A percentile compares a stretch with the other conserved stretches of the same genome.
phyloP scores from a whole-genome alignment of 1,284 basidiomycete genomes.

The Cryptococcus sp. region DNA sequence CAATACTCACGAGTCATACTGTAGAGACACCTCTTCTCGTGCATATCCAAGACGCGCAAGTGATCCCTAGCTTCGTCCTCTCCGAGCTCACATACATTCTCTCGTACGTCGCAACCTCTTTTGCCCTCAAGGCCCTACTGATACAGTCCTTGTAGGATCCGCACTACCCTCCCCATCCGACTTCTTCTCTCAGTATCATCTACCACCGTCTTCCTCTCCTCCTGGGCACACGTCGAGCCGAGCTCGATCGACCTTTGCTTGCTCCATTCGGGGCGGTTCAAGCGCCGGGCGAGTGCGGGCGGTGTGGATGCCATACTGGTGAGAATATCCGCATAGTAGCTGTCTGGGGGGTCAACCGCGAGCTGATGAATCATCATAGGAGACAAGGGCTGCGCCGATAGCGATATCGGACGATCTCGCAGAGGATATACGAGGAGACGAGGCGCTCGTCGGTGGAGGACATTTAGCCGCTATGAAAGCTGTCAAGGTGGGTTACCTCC shows the following conservation, averaged over 20 bases:
- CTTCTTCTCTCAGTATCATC: slow-evolving; percentile 40
- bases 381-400: slow-evolving; percentile 8
- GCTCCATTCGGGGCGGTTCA: slow-evolving; percentile 17
- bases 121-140: not conserved
- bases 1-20: not conserved
- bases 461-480: slow-evolving; percentile 25
- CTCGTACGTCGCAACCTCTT: slow-evolving; percentile 19
- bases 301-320: slow-evolving; percentile 33
- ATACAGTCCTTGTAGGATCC: slow-evolving; percentile 18
- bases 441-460: slow-evolving; percentile 32
- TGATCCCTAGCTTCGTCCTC: slow-evolving; percentile 23
- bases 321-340: not conserved
- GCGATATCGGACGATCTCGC: slow-evolving; percentile 12
- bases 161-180: slow-evolving; percentile 26
- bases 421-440: not conserved
- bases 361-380: not conserved
- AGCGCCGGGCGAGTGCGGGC: slow-evolving; percentile 7
- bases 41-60: slow-evolving; percentile 39
- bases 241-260: slow-evolving; percentile 36
- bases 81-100: slow-evolving; percentile 41
- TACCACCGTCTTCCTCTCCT: slow-evolving; percentile 26
- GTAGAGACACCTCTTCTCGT: slow-evolving; percentile 27
- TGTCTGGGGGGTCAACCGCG: not conserved
- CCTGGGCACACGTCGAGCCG: slow-evolving; percentile 32
- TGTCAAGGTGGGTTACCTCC: slow-evolving; percentile 26